Percentiles rank a stretch among this genome's conserved stretches.
Evolutionary conservation across 78 protist species (phyloP).

Genomic region (Dictyostelium citrinum): DNA sequence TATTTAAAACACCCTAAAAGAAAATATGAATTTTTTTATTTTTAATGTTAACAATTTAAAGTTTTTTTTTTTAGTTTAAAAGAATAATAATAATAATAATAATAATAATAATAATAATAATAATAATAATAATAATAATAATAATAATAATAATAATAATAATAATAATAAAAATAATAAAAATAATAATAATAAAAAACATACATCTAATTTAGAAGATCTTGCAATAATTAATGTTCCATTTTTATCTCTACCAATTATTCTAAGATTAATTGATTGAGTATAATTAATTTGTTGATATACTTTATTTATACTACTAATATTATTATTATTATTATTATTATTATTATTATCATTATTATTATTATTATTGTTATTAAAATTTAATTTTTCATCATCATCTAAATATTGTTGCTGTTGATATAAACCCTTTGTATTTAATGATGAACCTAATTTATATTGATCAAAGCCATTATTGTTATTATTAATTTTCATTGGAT

Average conservation of each 20-base stretch:
- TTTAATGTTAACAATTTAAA: no score
- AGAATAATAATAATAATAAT: no score
- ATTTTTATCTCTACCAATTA: conserved; percentile 58
- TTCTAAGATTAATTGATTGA: conserved; percentile 28
- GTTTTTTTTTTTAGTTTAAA: neutral
- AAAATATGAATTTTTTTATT: no score
- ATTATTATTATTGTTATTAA: neutral
- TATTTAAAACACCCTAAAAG: conserved; percentile 13
- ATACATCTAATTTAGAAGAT: conserved; percentile 24
- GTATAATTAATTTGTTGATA: neutral
- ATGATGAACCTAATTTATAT: conserved; percentile 8
- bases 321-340: neutral
- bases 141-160: no score
- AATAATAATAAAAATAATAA: no score
- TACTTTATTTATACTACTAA: neutral
- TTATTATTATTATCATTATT: neutral
- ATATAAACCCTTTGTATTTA: neutral
- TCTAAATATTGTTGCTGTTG: neutral
- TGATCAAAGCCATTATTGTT: neutral
- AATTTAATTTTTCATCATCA: neutral
- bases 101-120: no score
- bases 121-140: no score
- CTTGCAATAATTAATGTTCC: conserved; percentile 36
- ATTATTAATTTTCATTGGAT: neutral
- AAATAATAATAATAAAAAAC: neutral